Evolutionary conservation across 2,329 filamentous ascomycete species (phyloP).

Genomic region (Raffaelea arxii): DNA sequence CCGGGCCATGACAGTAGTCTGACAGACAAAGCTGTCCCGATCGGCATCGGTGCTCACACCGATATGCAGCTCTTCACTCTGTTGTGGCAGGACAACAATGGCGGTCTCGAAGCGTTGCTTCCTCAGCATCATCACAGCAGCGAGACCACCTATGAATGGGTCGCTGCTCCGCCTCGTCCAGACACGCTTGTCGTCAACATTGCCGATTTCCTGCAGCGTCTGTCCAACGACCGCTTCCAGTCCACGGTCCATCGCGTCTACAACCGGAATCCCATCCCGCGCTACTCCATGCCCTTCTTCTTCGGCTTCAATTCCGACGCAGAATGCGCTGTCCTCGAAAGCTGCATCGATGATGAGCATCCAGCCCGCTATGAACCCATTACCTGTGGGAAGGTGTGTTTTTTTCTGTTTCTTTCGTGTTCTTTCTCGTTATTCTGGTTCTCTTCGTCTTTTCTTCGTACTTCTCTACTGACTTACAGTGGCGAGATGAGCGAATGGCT

Average conservation of each 20-base stretch:
- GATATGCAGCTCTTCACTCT: conserved; percentile 40
- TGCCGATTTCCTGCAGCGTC: conserved; percentile 40
- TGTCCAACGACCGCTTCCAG: conserved; percentile 39
- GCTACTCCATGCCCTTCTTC: conserved; percentile 48
- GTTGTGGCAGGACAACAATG: conserved; percentile 34
- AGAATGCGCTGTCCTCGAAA: conserved; percentile 29
- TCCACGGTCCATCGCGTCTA: conserved; percentile 40
- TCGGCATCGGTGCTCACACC: conserved; percentile 36
- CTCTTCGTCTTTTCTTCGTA: background rate
- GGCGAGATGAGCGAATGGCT: conserved; percentile 12
- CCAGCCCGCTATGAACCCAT: conserved; percentile 33
- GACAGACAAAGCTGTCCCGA: conserved; percentile 17
- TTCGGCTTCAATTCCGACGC: conserved; percentile 38
- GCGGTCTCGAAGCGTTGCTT: conserved; percentile 30
- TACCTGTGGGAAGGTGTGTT: conserved; percentile 24
- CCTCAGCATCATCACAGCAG: background rate
- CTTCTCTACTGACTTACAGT: conserved; percentile 4
- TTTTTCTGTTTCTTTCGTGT: background rate
- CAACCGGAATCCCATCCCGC: conserved; percentile 27
- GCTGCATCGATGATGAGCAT: conserved; percentile 27
- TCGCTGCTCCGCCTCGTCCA: conserved; percentile 30
- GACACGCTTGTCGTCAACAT: conserved; percentile 42
- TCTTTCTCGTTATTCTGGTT: background rate
- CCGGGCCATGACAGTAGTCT: conserved; percentile 13
- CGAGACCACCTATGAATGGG: conserved; percentile 19